Percentiles rank a stretch among this genome's conserved stretches.
Conservation (phyloP, 148 eudicot genomes). For the Rhododendron ferrugineum region DNA sequence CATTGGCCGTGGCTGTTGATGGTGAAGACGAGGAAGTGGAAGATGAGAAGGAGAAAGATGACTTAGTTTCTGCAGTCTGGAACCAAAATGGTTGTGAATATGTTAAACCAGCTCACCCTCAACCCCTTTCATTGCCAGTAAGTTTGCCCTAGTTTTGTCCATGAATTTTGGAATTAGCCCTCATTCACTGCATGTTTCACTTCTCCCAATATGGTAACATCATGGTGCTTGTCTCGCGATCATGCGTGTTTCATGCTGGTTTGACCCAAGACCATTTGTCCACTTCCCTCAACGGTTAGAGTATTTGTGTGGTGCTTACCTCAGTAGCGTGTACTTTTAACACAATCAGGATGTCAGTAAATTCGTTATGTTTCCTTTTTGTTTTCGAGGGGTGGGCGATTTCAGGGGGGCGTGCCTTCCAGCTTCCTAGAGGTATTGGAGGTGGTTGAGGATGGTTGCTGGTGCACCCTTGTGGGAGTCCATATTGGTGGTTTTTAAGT, state of each 20-base stretch:
- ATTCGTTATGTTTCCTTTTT: neutral
- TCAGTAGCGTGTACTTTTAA: neutral
- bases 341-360: neutral
- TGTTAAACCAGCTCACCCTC: conserved; percentile 10
- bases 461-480: neutral
- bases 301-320: neutral
- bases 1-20: conserved; percentile 12
- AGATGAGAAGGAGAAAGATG: conserved; percentile 21
- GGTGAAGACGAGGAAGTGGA: conserved; percentile 10
- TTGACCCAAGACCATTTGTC: neutral
- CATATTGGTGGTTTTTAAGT: neutral
- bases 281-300: neutral
- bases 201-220: neutral
- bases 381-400: neutral
- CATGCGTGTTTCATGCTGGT: neutral
- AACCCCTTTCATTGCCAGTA: conserved; percentile 54
- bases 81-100: conserved; percentile 12
- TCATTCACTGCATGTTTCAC: neutral
- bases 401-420: neutral
- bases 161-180: neutral
- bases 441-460: neutral
- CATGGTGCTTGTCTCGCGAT: neutral
- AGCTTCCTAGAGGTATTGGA: neutral
- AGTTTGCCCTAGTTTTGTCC: conserved; percentile 19
- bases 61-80: conserved; percentile 9